Percentiles rank a stretch among this genome's conserved stretches.
phyloP scores from a whole-genome alignment of 768 basidiomycete genomes.

The Leccinum imitatum region DNA sequence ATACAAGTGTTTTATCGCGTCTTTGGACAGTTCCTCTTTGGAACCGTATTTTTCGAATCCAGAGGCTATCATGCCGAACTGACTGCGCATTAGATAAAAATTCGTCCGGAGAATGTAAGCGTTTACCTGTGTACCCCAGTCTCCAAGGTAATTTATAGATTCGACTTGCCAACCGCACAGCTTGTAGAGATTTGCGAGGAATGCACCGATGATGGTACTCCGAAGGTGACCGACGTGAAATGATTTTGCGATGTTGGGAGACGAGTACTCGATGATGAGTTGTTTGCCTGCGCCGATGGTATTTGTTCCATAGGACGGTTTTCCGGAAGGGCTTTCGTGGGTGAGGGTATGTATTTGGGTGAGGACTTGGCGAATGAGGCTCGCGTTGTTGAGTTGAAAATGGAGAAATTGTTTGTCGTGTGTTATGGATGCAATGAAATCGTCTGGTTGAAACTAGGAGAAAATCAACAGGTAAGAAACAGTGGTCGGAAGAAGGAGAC shows the following conservation, averaged over 20 bases:
- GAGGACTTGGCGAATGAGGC: constrained; percentile 65
- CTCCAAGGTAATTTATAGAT: constrained; percentile 92
- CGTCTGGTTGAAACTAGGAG: constrained; percentile 78
- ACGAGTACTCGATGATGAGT: constrained; percentile 87
- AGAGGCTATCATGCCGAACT: constrained; percentile 86
- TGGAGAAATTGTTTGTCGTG: constrained; percentile 81
- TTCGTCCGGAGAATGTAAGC: no score
- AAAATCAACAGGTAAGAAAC: constrained; percentile 2
- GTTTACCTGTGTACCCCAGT: constrained; percentile 94
- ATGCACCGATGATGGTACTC: constrained; percentile 98
- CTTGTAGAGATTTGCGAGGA: constrained; percentile 86
- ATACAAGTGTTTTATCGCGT: constrained; percentile 94
- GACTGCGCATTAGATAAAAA: background rate
- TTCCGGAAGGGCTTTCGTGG: constrained; percentile 53
- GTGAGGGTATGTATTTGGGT: constrained; percentile 74
- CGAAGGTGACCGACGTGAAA: constrained; percentile 98
- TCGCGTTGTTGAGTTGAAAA: constrained; percentile 68
- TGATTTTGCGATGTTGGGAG: constrained; percentile 96
- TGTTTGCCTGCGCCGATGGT: constrained; percentile 76
- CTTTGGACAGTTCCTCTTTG: constrained; percentile 74
- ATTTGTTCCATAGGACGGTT: constrained; percentile 83
- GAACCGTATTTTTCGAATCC: constrained; percentile 93
- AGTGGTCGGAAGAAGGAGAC: constrained; percentile 22
- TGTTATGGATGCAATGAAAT: constrained; percentile 68
- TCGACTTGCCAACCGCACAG: constrained; percentile 92